phyloP scores from a whole-genome alignment of 176 grass and related monocot species.

The Cocos nucifera region DNA sequence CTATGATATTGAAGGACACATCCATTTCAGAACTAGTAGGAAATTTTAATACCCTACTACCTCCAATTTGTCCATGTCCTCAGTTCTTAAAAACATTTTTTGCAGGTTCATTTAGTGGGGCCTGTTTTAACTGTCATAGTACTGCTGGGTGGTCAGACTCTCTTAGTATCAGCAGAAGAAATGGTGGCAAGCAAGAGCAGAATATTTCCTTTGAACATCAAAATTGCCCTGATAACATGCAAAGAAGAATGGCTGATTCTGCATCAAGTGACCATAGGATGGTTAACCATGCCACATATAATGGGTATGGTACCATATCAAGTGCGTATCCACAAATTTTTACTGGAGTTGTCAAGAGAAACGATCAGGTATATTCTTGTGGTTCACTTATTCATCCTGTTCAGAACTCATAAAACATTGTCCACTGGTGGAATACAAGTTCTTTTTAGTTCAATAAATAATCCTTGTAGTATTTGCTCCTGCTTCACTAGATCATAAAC shows the following conservation, averaged over 20 bases:
- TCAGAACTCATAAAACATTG: too few relatives aligned
- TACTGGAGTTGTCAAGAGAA: constrained; percentile 3
- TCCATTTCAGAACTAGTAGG: too few relatives aligned
- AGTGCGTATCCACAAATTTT: background rate
- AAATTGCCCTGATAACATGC: background rate
- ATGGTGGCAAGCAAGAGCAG: background rate
- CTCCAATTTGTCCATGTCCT: background rate
- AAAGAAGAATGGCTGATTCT: background rate
- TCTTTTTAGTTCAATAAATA: too few relatives aligned
- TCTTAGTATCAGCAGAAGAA: background rate
- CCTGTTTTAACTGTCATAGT: background rate
- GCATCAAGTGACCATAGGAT: background rate
- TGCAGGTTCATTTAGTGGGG: constrained; percentile 12
- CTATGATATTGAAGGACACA: too few relatives aligned
- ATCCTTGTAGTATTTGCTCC: too few relatives aligned
- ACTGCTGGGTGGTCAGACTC: background rate
- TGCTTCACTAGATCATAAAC: too few relatives aligned
- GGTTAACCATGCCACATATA: background rate
- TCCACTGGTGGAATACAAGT: too few relatives aligned
- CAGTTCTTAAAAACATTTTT: background rate
- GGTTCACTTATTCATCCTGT: background rate
- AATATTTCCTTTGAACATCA: constrained; percentile 1
- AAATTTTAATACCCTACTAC: too few relatives aligned
- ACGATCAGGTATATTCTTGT: constrained; percentile 6
- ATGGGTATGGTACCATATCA: background rate